A percentile compares a stretch with the other conserved stretches of the same genome.
These are phyloP conservation scores for Yamadazyma phyllophila DNA, from an alignment of 805 yeast species.

Conservation along the genomic window DNA sequence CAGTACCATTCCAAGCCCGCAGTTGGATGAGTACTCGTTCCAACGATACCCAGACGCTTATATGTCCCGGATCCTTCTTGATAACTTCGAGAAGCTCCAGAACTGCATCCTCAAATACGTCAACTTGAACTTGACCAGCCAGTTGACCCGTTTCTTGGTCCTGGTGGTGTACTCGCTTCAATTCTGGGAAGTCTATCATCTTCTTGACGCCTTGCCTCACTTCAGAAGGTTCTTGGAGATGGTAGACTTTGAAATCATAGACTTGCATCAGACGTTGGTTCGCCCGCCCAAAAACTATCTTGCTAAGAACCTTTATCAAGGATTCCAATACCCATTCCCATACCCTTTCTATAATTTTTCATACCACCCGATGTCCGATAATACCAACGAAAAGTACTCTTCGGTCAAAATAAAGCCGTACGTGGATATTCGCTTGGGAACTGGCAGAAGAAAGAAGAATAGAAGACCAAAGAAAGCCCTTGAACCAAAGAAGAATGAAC, in stretches of 20 bases:
- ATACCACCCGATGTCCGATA: conserved; percentile 35
- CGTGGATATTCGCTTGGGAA: conserved; percentile 30
- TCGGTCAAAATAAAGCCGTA: conserved; percentile 32
- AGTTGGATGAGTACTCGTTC: not conserved
- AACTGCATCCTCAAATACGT: conserved; percentile 33
- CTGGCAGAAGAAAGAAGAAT: not conserved
- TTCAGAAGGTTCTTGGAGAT: conserved; percentile 33
- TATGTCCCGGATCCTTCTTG: conserved; percentile 37
- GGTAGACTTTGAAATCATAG: conserved; percentile 32
- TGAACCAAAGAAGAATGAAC: no score
- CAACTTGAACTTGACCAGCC: conserved; percentile 38
- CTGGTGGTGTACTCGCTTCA: conserved; percentile 36
- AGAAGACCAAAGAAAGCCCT: not conserved
- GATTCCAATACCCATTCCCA: conserved; percentile 45
- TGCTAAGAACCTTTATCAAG: conserved; percentile 34
- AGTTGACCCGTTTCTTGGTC: conserved; percentile 39
- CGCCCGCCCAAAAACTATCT: conserved; percentile 40
- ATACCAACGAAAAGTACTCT: conserved; percentile 24
- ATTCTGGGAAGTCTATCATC: conserved; percentile 46
- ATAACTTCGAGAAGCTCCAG: conserved; percentile 31
- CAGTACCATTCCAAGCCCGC: conserved; percentile 15
- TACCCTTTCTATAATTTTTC: conserved; percentile 46
- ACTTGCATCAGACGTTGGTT: conserved; percentile 38
- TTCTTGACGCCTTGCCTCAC: conserved; percentile 30
- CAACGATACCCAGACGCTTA: conserved; percentile 33